Evolutionary conservation across 345 rosid genomes (phyloP), one percentile per base, ranked within the genome.

Genomic region (Acer campestre): DNA sequence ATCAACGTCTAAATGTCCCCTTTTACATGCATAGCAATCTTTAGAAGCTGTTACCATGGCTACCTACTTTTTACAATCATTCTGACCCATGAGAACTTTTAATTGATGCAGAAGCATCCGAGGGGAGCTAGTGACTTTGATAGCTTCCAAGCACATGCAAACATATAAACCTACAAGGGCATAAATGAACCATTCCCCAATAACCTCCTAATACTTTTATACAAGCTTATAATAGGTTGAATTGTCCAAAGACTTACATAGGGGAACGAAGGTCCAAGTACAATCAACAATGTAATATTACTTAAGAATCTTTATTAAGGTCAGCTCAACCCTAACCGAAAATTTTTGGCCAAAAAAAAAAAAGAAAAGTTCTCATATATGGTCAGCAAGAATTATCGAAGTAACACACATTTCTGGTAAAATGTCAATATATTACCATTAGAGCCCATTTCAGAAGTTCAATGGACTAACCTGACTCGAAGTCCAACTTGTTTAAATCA

Each of bases 401-500:
- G n/a, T n/a, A n/a, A n/a, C n/a, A n/a, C n/a, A n/a, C n/a, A n/a
- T 25, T 31, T 25, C 31, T 62, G 7, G 58, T 58, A 44, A 73
- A 42, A 44, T 73, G 68, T 46, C 59, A 71, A 55, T 56, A 35
- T 56, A 55, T 73, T 61, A 44, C 63, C 27, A 9, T 20, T 59
- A 46, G 74, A 76, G 42, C 73, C 83, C 71, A 75, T 74, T 72
- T 74, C 53, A 79, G 75, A 40, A 75, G 61, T 80, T 63, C 74
- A 61, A 71, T 77, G 74, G 69, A 80, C 83, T 68, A 51, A 83
- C 84, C 87, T 82, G 68, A 77, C 73, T 74, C 61, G 69, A 71
- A 71, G 23, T 80, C 77, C 67, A 75, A 74, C 73, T 74, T 74
- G 87, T 70, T 85, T 80, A 82, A 73, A 73, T 64, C 86, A 82